Evolutionary conservation across 768 basidiomycete genomes (phyloP).

Genomic region (Auriscalpium microsporum): DNA sequence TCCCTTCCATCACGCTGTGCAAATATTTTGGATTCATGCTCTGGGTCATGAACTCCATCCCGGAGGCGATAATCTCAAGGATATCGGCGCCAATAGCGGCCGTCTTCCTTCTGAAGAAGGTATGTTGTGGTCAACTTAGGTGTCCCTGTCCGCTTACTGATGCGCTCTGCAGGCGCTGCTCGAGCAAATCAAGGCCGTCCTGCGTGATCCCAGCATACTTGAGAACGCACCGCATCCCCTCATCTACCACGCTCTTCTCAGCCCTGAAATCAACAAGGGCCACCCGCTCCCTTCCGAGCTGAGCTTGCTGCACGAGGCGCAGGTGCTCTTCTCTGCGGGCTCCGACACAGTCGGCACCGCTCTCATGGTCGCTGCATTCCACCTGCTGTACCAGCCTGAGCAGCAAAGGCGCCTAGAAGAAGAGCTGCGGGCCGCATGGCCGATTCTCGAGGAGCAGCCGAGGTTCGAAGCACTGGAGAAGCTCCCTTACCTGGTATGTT

Average conservation of each 20-base stretch:
- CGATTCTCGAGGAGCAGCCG: neutral
- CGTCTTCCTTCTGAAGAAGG: neutral
- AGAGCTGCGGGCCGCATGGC: neutral
- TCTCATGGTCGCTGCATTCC: neutral
- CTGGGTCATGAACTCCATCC: neutral
- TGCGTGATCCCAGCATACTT: neutral
- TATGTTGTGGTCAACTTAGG: neutral
- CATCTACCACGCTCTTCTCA: neutral
- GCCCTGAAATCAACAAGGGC: neutral
- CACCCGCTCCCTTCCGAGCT: neutral
- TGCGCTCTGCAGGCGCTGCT: neutral
- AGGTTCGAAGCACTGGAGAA: neutral
- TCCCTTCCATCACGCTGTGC: neutral
- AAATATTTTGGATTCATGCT: neutral
- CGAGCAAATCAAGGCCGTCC: neutral
- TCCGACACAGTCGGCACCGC: neutral
- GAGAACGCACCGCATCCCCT: neutral
- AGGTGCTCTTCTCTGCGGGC: neutral
- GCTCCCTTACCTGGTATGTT: neutral
- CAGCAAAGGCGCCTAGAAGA: neutral
- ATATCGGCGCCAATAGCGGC: neutral
- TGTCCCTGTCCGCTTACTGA: too few species aligned
- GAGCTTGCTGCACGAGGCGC: neutral
- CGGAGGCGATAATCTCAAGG: neutral
- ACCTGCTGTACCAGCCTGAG: neutral